These are phyloP conservation scores for Phialemonium atrogriseum DNA, from an alignment of 2,329 filamentous ascomycete genomes.

Conservation along the genomic window DNA sequence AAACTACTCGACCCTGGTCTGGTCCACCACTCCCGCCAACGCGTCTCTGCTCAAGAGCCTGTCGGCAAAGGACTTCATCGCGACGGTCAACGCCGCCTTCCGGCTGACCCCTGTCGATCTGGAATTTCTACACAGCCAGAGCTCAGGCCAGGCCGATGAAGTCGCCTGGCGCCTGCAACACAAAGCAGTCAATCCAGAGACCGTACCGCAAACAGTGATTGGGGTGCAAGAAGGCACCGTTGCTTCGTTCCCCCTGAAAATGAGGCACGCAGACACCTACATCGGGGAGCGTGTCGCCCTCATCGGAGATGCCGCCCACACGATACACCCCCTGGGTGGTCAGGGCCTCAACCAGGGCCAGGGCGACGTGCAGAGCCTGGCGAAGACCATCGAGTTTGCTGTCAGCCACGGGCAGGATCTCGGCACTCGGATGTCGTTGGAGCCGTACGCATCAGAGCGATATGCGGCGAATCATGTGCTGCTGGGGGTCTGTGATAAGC, in stretches of 20 bases:
- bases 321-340: slow-evolving; percentile 86
- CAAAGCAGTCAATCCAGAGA: slow-evolving; percentile 44
- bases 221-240: slow-evolving; percentile 71
- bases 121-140: slow-evolving; percentile 66
- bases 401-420: slow-evolving; percentile 82
- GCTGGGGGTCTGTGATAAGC: slow-evolving; percentile 75
- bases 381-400: slow-evolving; percentile 65
- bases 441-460: slow-evolving; percentile 71
- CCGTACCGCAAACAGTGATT: slow-evolving; percentile 57
- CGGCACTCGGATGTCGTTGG: slow-evolving; percentile 68
- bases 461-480: slow-evolving; percentile 77
- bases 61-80: slow-evolving; percentile 62
- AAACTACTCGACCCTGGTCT: slow-evolving; percentile 77
- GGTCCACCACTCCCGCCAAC: slow-evolving; percentile 80
- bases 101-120: slow-evolving; percentile 72
- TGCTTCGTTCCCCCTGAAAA: slow-evolving; percentile 82
- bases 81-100: slow-evolving; percentile 92
- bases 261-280: slow-evolving; percentile 93
- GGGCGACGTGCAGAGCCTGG: slow-evolving; percentile 75
- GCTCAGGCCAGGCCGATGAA: slow-evolving; percentile 59
- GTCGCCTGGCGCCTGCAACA: slow-evolving; percentile 75
- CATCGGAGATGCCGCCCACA: slow-evolving; percentile 91
- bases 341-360: slow-evolving; percentile 93
- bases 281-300: slow-evolving; percentile 83
- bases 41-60: slow-evolving; percentile 75